These are phyloP conservation scores for Pleurotus citrinopileatus DNA, from an alignment of 768 basidiomycete genomes.

Conservation along the genomic window DNA sequence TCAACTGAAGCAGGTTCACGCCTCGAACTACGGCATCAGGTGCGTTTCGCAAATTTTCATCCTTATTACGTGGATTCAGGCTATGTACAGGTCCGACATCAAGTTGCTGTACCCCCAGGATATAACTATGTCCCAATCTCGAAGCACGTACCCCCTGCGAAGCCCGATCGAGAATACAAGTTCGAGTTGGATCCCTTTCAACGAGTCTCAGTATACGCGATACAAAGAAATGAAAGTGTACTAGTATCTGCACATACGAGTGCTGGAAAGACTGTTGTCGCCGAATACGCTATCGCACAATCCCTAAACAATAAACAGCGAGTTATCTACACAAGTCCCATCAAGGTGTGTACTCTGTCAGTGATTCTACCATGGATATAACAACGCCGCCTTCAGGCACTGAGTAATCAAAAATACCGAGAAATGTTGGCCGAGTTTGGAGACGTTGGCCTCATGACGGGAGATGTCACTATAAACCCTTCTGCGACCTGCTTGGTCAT, in stretches of 20 bases:
- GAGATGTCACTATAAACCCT: constrained; percentile 98
- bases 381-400: constrained; percentile 55
- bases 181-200: constrained; percentile 98
- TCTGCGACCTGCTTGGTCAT: constrained; percentile 96
- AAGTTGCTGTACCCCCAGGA: constrained; percentile 92
- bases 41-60: constrained; percentile 23
- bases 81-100: constrained; percentile 75
- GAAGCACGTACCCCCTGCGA: constrained; percentile 85
- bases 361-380: background rate
- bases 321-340: constrained; percentile 99
- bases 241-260: constrained; percentile 98
- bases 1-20: constrained; percentile 63
- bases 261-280: constrained; percentile 99
- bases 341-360: constrained; percentile 72
- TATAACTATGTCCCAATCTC: constrained; percentile 91
- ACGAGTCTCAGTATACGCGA: constrained; percentile 89
- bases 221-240: constrained; percentile 96
- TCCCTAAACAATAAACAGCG: constrained; percentile 91
- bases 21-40: constrained; percentile 82
- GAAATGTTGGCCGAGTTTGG: constrained; percentile 97
- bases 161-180: constrained; percentile 91
- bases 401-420: constrained; percentile 98
- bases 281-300: constrained; percentile 98
- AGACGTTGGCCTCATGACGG: constrained; percentile 98
- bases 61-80: background rate